A percentile compares a stretch with the other conserved stretches of the same genome.
These are phyloP conservation scores for Oryza glumipatula DNA, from an alignment of 176 grass and related monocot genomes.

Conservation along the genomic window DNA sequence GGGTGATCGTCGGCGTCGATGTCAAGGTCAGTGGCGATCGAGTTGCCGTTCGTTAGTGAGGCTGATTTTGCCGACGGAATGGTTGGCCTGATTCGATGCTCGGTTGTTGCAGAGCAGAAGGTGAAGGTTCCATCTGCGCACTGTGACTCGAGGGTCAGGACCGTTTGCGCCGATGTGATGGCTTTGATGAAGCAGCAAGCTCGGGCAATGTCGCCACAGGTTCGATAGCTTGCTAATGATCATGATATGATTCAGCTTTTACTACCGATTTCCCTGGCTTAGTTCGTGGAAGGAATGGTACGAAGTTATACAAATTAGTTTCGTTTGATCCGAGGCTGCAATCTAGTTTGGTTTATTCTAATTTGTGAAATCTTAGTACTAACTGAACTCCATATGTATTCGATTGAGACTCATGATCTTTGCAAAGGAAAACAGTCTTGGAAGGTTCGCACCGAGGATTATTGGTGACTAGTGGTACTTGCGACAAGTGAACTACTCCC, in stretches of 20 bases:
- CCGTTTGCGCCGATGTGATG: conserved; percentile 72
- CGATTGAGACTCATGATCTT: background rate
- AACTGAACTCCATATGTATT: background rate
- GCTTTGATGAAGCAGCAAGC: conserved; percentile 68
- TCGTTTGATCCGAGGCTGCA: background rate
- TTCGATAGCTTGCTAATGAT: background rate
- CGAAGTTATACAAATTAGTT: background rate
- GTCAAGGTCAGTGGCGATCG: conserved; percentile 57
- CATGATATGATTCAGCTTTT: background rate
- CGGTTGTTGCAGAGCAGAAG: conserved; percentile 73
- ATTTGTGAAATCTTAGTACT: background rate
- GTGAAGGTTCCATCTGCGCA: conserved; percentile 84
- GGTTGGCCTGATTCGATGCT: conserved; percentile 32
- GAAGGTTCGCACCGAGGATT: background rate
- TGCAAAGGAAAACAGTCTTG: background rate
- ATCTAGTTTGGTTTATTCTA: background rate
- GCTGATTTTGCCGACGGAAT: background rate
- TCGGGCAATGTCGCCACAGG: conserved; percentile 69
- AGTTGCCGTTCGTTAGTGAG: background rate
- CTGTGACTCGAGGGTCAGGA: conserved; percentile 76
- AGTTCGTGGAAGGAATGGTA: background rate
- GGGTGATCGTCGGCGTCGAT: conserved; percentile 71
- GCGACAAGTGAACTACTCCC: background rate
- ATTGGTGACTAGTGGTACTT: background rate
- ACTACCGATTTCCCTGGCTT: background rate